Percentiles rank a stretch among this genome's conserved stretches.
Evolutionary conservation across 2,329 filamentous ascomycete species (phyloP).

Genomic region (Thermoascus crustaceus): DNA sequence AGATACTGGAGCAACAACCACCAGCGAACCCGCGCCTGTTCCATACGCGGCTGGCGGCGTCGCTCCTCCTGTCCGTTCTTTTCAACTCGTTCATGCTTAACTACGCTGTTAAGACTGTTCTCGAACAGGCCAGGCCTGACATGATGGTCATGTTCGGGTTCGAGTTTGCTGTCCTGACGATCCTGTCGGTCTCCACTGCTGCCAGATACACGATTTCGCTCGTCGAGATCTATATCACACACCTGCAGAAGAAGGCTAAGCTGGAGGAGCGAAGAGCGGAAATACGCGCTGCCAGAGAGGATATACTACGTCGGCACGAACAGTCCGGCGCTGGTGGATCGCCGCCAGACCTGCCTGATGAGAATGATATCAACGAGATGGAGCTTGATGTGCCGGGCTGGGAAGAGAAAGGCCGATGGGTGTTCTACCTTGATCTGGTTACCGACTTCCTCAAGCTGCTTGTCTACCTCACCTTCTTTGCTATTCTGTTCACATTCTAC

Average conservation of each 20-base stretch:
- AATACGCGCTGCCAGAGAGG: conserved; percentile 48
- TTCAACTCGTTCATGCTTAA: conserved; percentile 75
- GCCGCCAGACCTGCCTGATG: conserved; percentile 46
- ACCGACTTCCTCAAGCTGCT: conserved; percentile 86
- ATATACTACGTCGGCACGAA: conserved; percentile 34
- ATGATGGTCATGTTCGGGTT: conserved; percentile 99
- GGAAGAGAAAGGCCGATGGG: conserved; percentile 90
- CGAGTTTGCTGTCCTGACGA: conserved; percentile 81
- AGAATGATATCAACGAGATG: conserved; percentile 79
- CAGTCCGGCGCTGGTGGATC: conserved; percentile 29
- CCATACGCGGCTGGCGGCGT: conserved; percentile 71
- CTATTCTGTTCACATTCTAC: conserved; percentile 87
- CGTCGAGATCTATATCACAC: conserved; percentile 66
- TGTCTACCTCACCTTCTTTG: conserved; percentile 87
- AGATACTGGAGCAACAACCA: conserved; percentile 90
- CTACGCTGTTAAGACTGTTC: conserved; percentile 74
- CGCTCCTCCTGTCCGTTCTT: conserved; percentile 65
- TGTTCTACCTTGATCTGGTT: conserved; percentile 77
- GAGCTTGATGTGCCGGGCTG: conserved; percentile 93
- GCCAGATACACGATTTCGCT: conserved; percentile 72
- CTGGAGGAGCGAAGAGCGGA: conserved; percentile 61
- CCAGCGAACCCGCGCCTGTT: conserved; percentile 82
- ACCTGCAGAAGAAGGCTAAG: conserved; percentile 62
- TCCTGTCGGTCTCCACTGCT: conserved; percentile 71
- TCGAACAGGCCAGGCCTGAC: conserved; percentile 80